Evolutionary conservation across 768 basidiomycete genomes (phyloP).

Genomic region (Amanita pallidorosea): DNA sequence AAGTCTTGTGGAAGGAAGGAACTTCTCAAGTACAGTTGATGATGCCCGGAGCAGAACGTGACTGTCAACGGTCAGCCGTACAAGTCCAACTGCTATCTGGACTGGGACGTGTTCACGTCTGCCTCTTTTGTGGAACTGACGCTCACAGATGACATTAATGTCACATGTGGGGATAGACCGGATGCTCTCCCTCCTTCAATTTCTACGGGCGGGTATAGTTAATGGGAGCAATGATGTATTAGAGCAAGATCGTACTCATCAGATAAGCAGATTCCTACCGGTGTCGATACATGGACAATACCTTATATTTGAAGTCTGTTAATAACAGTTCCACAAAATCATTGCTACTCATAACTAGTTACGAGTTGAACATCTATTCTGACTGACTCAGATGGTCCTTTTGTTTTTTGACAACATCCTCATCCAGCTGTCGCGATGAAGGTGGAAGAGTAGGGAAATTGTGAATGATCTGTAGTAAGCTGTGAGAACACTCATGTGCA

Average conservation of each 20-base stretch:
- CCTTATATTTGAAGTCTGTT: too few species aligned
- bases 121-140: conserved; percentile 46
- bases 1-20: conserved; percentile 1
- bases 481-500: too few species aligned
- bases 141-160: conserved; percentile 40
- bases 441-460: too few species aligned
- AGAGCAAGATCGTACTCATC: neutral
- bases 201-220: conserved; percentile 52
- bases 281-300: neutral
- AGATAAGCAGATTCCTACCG: too few species aligned
- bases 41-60: conserved; percentile 31
- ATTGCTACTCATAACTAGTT: too few species aligned
- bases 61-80: conserved; percentile 45
- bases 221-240: conserved; percentile 3
- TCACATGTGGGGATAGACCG: conserved; percentile 36
- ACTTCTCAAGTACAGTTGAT: neutral
- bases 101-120: conserved; percentile 51
- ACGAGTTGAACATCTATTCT: too few species aligned
- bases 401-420: too few species aligned
- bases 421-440: too few species aligned
- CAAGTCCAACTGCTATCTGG: conserved; percentile 54
- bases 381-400: too few species aligned
- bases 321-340: too few species aligned
- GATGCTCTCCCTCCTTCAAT: conserved; percentile 47
- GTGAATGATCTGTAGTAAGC: too few species aligned